Conservation (phyloP, 2,329 filamentous ascomycete species). For the Fonsecaea erecta region DNA sequence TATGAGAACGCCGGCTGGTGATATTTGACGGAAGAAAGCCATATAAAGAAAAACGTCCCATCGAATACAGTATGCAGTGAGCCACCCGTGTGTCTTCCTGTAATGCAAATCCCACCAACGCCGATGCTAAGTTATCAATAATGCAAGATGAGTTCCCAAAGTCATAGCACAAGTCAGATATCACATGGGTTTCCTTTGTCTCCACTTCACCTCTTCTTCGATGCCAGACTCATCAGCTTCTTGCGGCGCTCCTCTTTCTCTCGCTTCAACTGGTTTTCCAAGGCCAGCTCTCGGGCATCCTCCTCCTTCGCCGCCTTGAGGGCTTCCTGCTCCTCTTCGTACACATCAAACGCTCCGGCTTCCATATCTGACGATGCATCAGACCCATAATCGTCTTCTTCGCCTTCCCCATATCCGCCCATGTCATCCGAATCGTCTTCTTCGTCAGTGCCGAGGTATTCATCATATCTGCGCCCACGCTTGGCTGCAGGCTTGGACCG, state of each 20-base stretch:
- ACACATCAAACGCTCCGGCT: constrained; percentile 53
- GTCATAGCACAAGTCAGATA: background rate
- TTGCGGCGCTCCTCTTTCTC: constrained; percentile 53
- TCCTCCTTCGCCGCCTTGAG: constrained; percentile 49
- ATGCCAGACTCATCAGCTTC: constrained; percentile 47
- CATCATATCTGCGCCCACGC: constrained; percentile 37
- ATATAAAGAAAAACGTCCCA: background rate
- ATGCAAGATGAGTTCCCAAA: background rate
- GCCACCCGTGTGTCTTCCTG: background rate
- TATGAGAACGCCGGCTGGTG: background rate
- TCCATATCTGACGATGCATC: constrained; percentile 58
- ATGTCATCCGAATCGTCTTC: constrained; percentile 49
- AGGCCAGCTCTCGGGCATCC: constrained; percentile 52
- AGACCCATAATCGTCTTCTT: constrained; percentile 48
- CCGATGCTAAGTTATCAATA: constrained; percentile 28
- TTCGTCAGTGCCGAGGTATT: constrained; percentile 55
- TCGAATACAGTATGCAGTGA: background rate
- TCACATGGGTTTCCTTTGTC: background rate
- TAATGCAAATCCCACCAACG: constrained; percentile 26
- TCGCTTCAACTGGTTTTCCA: constrained; percentile 51
- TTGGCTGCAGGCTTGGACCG: constrained; percentile 40
- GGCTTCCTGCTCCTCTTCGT: constrained; percentile 51
- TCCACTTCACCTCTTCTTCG: constrained; percentile 30
- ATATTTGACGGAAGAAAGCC: background rate
- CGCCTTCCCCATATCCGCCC: constrained; percentile 45